Evolutionary conservation across 495 filamentous ascomycete genomes (phyloP), one percentile per base, ranked within the genome.

Genomic region (Neurospora pannonica): DNA sequence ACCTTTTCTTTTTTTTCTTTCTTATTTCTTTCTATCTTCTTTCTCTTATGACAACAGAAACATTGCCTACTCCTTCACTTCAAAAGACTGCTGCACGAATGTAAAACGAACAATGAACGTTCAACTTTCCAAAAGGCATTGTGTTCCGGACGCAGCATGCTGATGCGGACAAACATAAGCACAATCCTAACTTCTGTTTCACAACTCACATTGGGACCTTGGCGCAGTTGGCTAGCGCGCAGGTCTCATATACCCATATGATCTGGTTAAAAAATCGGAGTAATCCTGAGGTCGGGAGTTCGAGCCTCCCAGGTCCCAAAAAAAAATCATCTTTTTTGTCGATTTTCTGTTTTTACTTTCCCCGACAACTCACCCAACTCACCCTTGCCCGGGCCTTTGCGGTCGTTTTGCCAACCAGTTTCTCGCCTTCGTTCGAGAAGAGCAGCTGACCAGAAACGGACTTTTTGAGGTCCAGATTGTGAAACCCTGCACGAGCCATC

Each of bases 261-360:
- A 76, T 76, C 73, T 76, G 72, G 40, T 76, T 69, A 71, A 31
- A 76, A 73, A 74, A 62, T 69, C 67, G 72, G 75, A 74, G 75
- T 34, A 62, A 76, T 76, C 75, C 72, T 71, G 71, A 76, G 75
- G 72, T 76, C 75, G 75, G 74, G 75, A 76, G 75, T 76, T 76
- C 75, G 75, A 76, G 69, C 75, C 75, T 76, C 75, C 74, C 75
- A 74, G 34, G 75, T 76, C 46, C 40, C 75, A 76, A 43, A 19
- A 4, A 72, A 76, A 43, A 19, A 4, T 60, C 74, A 71, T 43
- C 15, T 34, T 67, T 67, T 67, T 67, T 34, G 24, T 28, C 7
- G 28, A 34, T 34, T 15, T 67, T 34, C 6, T 6, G 46, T 62
- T 31, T 62, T 62, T 15, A 31, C 24, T 28, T 28, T 2, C 11